Evolutionary conservation across 208 protist species (phyloP).

Genomic region (Trypanosoma platydactyli): DNA sequence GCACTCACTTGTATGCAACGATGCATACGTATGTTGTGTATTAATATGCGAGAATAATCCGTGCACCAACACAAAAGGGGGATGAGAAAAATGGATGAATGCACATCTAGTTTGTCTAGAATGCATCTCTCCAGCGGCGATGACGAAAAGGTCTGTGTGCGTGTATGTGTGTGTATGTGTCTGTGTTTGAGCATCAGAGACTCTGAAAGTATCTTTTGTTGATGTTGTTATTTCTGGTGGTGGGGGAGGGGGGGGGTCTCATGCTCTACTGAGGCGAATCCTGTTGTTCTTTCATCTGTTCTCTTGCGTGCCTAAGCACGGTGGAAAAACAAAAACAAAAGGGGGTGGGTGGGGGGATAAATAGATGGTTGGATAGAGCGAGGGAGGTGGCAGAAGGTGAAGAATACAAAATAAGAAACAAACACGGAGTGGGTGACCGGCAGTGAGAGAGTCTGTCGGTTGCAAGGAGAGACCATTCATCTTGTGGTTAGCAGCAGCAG

Average conservation of each 20-base stretch:
- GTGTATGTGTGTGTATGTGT: background rate
- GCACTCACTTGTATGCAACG: background rate
- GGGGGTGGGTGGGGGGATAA: background rate
- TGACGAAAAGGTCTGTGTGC: background rate
- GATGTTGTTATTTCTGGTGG: background rate
- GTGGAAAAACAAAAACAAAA: too few relatives aligned
- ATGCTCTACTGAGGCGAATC: too few relatives aligned
- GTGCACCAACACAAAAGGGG: too few relatives aligned
- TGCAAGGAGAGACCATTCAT: background rate
- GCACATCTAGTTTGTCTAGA: too few relatives aligned
- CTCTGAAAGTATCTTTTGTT: slow-evolving; percentile 1
- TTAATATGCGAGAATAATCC: too few relatives aligned
- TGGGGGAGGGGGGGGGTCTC: too few relatives aligned
- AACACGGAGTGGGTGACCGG: background rate
- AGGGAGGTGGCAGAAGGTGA: background rate
- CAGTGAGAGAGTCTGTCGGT: background rate
- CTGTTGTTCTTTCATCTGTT: slow-evolving; percentile 1
- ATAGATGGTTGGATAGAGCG: background rate
- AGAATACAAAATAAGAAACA: background rate
- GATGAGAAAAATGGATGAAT: too few relatives aligned
- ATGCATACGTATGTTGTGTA: slow-evolving; percentile 5
- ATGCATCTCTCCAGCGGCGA: too few relatives aligned
- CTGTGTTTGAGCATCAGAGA: too few relatives aligned
- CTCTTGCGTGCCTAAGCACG: background rate
- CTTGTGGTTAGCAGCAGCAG: background rate